These are phyloP conservation scores for Trichoderma citrinoviride DNA, from an alignment of 2,329 filamentous ascomycete genomes.

Conservation along the genomic window DNA sequence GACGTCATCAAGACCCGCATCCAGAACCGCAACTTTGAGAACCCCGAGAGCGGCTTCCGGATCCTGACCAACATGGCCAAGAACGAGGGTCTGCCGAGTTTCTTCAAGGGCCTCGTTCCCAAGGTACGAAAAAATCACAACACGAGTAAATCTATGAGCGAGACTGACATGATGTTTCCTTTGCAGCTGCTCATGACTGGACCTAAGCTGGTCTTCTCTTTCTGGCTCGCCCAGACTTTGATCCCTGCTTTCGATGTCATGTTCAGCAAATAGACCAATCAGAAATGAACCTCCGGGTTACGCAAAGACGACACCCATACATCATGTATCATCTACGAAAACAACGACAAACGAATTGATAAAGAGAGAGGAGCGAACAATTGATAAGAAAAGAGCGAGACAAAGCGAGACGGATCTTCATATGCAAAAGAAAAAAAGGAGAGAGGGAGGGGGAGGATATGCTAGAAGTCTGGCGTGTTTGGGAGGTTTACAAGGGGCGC, in stretches of 20 bases:
- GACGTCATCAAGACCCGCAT: conserved; percentile 99
- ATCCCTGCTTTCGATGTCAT: conserved; percentile 79
- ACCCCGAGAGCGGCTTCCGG: conserved; percentile 89
- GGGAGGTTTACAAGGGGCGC: conserved; percentile 14
- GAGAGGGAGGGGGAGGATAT: not conserved
- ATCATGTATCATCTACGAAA: conserved; percentile 1
- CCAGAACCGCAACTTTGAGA: conserved; percentile 98
- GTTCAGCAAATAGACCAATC: conserved; percentile 17
- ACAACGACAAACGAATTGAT: conserved; percentile 3
- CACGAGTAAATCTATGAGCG: not conserved
- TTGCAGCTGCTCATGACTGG: conserved; percentile 89
- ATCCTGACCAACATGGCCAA: conserved; percentile 91
- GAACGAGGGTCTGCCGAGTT: conserved; percentile 79
- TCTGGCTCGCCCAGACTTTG: conserved; percentile 98
- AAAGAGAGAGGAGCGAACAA: not conserved
- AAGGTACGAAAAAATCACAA: conserved; percentile 55
- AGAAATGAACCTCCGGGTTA: not conserved
- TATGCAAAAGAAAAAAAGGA: not conserved
- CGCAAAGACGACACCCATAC: not conserved
- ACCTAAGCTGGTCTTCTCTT: conserved; percentile 97
- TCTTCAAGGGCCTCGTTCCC: conserved; percentile 97
- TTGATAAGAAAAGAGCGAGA: not conserved
- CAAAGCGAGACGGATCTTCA: not conserved
- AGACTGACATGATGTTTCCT: conserved; percentile 24
- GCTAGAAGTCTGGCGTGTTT: conserved; percentile 4